Percentiles rank a stretch among this genome's conserved stretches.
phyloP scores from a whole-genome alignment of 2,329 filamentous ascomycete species.

The Scedosporium boydii region DNA sequence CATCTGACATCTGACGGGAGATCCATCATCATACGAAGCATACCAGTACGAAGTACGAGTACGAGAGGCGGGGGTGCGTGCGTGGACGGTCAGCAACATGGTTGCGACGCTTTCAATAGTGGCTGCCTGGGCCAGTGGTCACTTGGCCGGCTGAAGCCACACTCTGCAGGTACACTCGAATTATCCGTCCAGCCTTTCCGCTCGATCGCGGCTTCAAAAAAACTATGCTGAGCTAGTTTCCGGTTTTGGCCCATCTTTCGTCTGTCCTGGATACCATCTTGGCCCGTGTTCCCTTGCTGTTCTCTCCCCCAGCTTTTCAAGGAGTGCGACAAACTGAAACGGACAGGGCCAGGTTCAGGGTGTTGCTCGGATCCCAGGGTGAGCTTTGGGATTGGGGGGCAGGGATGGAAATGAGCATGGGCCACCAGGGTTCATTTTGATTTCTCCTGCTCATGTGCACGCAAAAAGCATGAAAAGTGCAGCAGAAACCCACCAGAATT shows the following conservation, averaged over 20 bases:
- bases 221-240: background rate
- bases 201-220: background rate
- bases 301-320: background rate
- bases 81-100: background rate
- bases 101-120: background rate
- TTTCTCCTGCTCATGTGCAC: background rate
- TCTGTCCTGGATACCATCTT: background rate
- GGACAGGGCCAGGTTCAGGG: background rate
- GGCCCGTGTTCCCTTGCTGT: background rate
- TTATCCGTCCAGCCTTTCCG: background rate
- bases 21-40: no score
- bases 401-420: background rate
- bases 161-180: background rate
- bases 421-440: background rate
- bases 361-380: background rate
- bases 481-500: no score
- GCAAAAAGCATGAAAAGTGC: no score
- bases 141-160: background rate
- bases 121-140: background rate
- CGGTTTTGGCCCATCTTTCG: background rate
- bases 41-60: no score
- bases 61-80: no score
- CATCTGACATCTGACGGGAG: no score
- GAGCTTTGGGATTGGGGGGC: background rate
- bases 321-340: background rate